These are phyloP conservation scores for Cryptosporidium baileyi DNA, from an alignment of 169 alveolate genomes.

Conservation along the genomic window DNA sequence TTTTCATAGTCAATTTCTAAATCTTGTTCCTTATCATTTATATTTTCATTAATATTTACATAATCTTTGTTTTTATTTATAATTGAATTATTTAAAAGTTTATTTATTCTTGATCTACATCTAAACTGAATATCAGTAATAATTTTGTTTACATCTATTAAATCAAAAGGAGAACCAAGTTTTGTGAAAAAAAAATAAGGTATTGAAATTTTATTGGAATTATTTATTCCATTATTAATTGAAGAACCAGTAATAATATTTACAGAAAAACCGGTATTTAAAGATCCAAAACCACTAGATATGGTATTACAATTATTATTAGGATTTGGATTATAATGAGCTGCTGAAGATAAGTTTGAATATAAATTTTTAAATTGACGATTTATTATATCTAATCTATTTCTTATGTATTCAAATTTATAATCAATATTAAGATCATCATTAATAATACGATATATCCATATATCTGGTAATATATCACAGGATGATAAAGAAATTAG, in stretches of 20 bases:
- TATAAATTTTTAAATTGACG: constrained; percentile 49
- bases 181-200: constrained; percentile 61
- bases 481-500: constrained; percentile 11
- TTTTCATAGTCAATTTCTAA: background rate
- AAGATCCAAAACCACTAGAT: background rate
- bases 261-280: background rate
- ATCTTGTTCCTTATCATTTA: no score
- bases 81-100: background rate
- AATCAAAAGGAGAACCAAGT: constrained; percentile 64
- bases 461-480: constrained; percentile 64
- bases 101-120: constrained; percentile 2
- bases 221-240: background rate
- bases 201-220: constrained; percentile 15
- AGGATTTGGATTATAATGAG: constrained; percentile 55
- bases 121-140: constrained; percentile 37
- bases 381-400: constrained; percentile 21
- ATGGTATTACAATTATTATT: background rate
- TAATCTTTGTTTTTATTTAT: no score
- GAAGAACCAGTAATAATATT: constrained; percentile 6
- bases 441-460: constrained; percentile 49
- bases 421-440: constrained; percentile 8
- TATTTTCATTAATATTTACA: no score
- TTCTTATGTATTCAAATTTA: background rate
- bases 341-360: constrained; percentile 34
- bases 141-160: constrained; percentile 27